Evolutionary conservation across 148 eudicot species (phyloP).

Genomic region (Nepenthes gracilis): DNA sequence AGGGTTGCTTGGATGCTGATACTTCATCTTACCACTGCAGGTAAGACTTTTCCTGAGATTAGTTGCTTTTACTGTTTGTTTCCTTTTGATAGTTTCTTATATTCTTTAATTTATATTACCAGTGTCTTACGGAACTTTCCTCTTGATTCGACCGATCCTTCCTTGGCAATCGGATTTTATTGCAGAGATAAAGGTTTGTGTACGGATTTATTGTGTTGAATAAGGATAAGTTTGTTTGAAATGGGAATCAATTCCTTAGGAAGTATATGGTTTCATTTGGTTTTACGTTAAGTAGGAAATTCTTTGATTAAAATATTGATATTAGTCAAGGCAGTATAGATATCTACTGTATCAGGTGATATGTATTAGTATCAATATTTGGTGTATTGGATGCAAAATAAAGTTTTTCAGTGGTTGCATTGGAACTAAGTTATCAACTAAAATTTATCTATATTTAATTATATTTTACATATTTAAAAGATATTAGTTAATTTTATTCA

Average conservation of each 20-base stretch:
- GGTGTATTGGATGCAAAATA: too few species aligned
- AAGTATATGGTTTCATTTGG: too few species aligned
- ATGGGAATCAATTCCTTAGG: too few species aligned
- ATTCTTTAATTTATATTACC: conserved; percentile 12
- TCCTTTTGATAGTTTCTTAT: background rate
- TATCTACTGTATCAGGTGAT: background rate
- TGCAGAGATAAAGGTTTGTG: conserved; percentile 80
- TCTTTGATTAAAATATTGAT: background rate
- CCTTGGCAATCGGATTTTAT: conserved; percentile 90
- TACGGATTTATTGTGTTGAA: background rate
- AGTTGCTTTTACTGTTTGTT: background rate
- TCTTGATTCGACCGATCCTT: conserved; percentile 81
- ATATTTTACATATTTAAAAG: too few species aligned
- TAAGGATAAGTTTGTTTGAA: too few species aligned
- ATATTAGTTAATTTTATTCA: too few species aligned
- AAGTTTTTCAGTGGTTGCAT: too few species aligned
- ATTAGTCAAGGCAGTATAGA: too few species aligned
- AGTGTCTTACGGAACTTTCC: conserved; percentile 64
- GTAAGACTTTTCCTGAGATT: conserved; percentile 27
- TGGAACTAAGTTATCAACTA: too few species aligned
- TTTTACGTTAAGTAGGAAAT: background rate
- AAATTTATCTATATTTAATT: too few species aligned
- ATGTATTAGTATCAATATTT: too few species aligned
- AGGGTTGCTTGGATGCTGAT: conserved; percentile 58
- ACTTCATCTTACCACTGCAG: conserved; percentile 91